Evolutionary conservation across 2,329 filamentous ascomycete species (phyloP).

Genomic region (Penicillium nordicum): DNA sequence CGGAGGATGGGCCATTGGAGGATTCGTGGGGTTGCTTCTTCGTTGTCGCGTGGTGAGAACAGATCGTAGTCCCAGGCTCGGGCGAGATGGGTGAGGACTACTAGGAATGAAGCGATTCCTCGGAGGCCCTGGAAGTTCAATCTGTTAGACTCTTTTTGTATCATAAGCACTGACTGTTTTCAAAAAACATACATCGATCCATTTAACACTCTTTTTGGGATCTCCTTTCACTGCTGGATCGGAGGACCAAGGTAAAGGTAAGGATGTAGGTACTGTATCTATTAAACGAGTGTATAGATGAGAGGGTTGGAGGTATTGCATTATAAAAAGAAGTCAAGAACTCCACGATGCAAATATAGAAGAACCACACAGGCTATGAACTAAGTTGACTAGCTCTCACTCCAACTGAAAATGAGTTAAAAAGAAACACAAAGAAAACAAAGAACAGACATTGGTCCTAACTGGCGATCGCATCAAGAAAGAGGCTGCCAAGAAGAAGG

Average conservation of each 20-base stretch:
- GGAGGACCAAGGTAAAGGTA: neutral
- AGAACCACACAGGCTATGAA: neutral
- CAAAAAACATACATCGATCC: constrained; percentile 57
- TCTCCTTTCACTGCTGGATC: constrained; percentile 30
- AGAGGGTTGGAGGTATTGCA: constrained; percentile 3
- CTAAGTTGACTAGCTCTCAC: neutral
- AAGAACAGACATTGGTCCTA: neutral
- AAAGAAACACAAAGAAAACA: neutral
- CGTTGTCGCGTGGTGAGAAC: constrained; percentile 48
- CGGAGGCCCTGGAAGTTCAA: constrained; percentile 45
- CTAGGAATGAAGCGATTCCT: constrained; percentile 53
- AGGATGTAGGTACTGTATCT: constrained; percentile 15
- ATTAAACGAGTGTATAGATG: constrained; percentile 20
- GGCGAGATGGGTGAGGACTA: constrained; percentile 52
- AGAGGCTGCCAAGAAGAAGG: constrained; percentile 7
- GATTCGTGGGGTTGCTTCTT: constrained; percentile 43
- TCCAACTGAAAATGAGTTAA: neutral
- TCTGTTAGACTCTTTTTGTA: neutral
- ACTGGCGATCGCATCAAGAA: neutral
- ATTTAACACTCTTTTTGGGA: constrained; percentile 49
- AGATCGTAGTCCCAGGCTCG: constrained; percentile 52
- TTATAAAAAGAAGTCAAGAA: neutral
- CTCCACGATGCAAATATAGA: neutral
- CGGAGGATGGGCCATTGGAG: constrained; percentile 53
- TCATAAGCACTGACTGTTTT: neutral